phyloP scores from a whole-genome alignment of 371 early-diverging fungal species.

The Globomyces sp. region DNA sequence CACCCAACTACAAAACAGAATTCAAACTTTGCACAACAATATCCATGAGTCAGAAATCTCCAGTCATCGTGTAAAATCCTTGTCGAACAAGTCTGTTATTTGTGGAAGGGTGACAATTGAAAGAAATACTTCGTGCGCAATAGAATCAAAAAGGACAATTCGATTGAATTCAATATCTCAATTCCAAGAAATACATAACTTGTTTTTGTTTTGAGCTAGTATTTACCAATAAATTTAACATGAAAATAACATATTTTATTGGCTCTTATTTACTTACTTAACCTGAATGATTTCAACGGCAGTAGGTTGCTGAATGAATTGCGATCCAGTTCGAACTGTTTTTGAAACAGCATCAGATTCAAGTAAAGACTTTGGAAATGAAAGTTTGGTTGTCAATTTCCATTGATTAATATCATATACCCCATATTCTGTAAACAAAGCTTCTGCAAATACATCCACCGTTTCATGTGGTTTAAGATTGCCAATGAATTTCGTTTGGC shows the following conservation, averaged over 20 bases:
- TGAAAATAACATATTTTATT: neutral
- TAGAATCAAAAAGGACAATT: neutral
- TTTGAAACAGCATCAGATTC: neutral
- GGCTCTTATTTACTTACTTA: neutral
- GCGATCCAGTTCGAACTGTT: neutral
- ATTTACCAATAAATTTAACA: neutral
- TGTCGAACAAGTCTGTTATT: too few species aligned
- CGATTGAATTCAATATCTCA: conserved; percentile 3
- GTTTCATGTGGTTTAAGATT: neutral
- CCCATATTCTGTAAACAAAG: conserved; percentile 61
- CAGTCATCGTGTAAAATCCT: too few species aligned
- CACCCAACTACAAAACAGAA: too few species aligned
- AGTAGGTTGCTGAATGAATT: conserved; percentile 1
- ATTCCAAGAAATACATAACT: conserved; percentile 3
- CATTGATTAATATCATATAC: conserved; percentile 75
- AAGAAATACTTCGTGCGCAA: too few species aligned
- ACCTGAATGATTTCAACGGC: neutral
- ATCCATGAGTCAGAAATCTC: too few species aligned
- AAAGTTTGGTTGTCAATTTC: conserved; percentile 32
- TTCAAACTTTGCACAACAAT: too few species aligned
- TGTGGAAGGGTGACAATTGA: too few species aligned
- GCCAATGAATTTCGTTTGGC: conserved; percentile 2
- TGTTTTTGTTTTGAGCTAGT: neutral
- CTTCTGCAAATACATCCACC: conserved; percentile 39
- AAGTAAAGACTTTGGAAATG: conserved; percentile 6